Evolutionary conservation across 2,329 filamentous ascomycete genomes (phyloP).

Genomic region (Stagonosporopsis cucurbitacearum): DNA sequence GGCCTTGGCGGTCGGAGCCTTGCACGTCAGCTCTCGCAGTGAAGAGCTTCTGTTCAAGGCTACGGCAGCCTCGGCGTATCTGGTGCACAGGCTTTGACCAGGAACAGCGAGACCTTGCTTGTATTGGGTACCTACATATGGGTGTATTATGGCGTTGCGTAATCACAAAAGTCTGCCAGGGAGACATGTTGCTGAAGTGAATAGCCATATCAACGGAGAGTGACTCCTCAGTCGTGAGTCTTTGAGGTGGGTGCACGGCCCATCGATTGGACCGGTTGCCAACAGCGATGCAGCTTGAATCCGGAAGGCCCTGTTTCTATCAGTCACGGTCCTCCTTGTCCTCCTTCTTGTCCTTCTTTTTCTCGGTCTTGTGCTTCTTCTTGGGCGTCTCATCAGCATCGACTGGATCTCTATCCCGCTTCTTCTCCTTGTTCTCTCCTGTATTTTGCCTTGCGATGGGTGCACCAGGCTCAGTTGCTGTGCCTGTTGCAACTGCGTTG

Average conservation of each 20-base stretch:
- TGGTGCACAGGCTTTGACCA: background rate
- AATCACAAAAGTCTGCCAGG: background rate
- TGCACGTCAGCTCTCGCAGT: slow-evolving; percentile 16
- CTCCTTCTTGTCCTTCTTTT: slow-evolving; percentile 1
- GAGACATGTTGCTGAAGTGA: background rate
- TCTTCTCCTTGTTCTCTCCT: slow-evolving; percentile 8
- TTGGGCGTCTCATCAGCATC: slow-evolving; percentile 1
- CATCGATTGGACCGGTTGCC: background rate
- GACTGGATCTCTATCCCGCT: slow-evolving; percentile 1
- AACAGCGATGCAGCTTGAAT: background rate
- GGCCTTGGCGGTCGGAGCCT: background rate
- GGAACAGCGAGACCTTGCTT: background rate
- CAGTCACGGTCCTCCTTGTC: background rate
- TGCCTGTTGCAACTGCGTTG: slow-evolving; percentile 1
- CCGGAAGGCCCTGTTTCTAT: background rate
- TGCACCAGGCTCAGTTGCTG: background rate
- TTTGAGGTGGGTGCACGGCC: background rate
- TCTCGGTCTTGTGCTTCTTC: slow-evolving; percentile 14
- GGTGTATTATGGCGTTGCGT: background rate
- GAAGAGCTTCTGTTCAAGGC: slow-evolving; percentile 16
- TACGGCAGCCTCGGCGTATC: background rate
- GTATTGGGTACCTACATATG: background rate
- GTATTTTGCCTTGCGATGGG: background rate
- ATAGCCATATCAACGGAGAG: background rate
- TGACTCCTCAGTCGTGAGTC: background rate